Evolutionary conservation across 1,284 basidiomycete species (phyloP).

Genomic region (Cutaneotrichosporon sp.): DNA sequence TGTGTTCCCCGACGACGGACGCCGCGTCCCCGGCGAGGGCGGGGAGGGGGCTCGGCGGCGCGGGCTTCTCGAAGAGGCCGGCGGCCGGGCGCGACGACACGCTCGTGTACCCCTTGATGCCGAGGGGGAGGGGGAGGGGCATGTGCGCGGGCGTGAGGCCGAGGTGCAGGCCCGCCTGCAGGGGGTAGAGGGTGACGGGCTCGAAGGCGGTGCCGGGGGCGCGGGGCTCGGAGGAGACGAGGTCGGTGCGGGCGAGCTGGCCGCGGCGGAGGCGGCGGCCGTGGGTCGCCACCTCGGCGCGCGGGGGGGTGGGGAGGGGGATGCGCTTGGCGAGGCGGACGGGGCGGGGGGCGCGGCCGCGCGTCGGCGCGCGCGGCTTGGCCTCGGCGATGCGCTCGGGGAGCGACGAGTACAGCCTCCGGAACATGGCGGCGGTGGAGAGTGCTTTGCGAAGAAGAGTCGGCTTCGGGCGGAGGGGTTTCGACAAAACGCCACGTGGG

Average conservation of each 20-base stretch:
- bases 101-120: conserved; percentile 22
- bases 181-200: conserved; percentile 22
- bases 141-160: conserved; percentile 38
- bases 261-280: conserved; percentile 26
- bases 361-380: conserved; percentile 17
- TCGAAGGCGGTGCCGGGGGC: conserved; percentile 11
- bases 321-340: conserved; percentile 16
- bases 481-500: conserved; percentile 4
- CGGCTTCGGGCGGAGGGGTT: background rate
- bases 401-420: conserved; percentile 41
- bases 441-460: background rate
- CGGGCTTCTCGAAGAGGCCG: conserved; percentile 19
- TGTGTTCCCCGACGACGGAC: conserved; percentile 21
- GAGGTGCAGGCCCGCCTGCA: conserved; percentile 32
- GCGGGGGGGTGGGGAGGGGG: background rate
- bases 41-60: background rate
- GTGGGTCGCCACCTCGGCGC: conserved; percentile 10
- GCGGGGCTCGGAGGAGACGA: conserved; percentile 21
- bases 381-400: conserved; percentile 12
- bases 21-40: conserved; percentile 6
- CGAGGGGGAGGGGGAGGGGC: conserved; percentile 39
- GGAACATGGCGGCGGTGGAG: conserved; percentile 30
- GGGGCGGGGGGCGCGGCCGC: conserved; percentile 22
- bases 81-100: background rate
- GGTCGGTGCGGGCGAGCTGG: conserved; percentile 14